Percentiles rank a stretch among this genome's conserved stretches.
Conservation (phyloP, 1,284 basidiomycete genomes). For the Pascua sp. region DNA sequence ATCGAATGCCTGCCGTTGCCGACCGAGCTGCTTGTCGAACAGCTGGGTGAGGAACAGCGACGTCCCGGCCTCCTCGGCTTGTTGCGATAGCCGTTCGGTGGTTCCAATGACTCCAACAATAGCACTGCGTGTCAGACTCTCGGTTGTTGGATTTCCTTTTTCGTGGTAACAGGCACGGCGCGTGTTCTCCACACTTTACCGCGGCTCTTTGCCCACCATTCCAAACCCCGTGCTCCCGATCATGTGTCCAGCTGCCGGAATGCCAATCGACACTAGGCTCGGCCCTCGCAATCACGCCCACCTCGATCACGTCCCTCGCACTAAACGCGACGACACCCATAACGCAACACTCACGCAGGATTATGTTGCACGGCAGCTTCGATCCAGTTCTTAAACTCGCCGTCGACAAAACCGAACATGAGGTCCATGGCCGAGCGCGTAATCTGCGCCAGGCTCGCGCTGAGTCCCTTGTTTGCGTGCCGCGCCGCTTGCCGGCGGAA, state of each 20-base stretch:
- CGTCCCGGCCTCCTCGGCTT: conserved; percentile 69
- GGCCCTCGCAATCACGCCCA: too few species aligned
- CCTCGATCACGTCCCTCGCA: too few species aligned
- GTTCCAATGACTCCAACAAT: conserved; percentile 77
- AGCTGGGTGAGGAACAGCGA: conserved; percentile 70
- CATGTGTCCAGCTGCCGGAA: too few species aligned
- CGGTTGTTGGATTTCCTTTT: too few species aligned
- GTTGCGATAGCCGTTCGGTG: conserved; percentile 72
- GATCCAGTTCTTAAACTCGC: conserved; percentile 78
- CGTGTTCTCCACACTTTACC: too few species aligned
- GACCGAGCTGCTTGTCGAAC: conserved; percentile 75
- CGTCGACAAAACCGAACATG: conserved; percentile 87
- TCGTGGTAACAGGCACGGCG: too few species aligned
- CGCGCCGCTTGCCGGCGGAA: conserved; percentile 84
- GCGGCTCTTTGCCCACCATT: too few species aligned
- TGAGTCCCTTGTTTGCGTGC: conserved; percentile 58
- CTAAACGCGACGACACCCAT: background rate
- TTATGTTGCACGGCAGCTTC: conserved; percentile 60
- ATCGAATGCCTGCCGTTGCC: conserved; percentile 69
- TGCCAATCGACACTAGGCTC: too few species aligned
- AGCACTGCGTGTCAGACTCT: conserved; percentile 56
- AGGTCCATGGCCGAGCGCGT: conserved; percentile 85
- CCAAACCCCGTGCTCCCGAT: too few species aligned
- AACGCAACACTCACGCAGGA: background rate
- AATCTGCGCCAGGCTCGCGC: conserved; percentile 69